Conservation (phyloP, 306 rosid species). For the Amphicarpaea edgeworthii region DNA sequence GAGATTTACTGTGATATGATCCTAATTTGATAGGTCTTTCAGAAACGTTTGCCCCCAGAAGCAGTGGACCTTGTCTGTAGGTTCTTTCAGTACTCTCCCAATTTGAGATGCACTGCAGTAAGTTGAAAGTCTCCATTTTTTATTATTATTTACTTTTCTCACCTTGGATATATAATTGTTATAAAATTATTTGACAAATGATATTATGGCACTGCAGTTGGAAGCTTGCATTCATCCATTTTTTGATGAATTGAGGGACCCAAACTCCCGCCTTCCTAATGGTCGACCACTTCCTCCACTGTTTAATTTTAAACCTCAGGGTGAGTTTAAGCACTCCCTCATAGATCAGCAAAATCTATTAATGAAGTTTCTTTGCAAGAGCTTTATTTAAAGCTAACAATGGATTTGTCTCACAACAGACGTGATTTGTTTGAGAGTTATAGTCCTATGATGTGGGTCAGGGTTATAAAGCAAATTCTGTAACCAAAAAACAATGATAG, state of each 20-base stretch:
- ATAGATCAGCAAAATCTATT: constrained; percentile 33
- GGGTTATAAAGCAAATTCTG: constrained; percentile 22
- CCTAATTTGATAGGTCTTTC: constrained; percentile 76
- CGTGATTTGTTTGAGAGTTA: background rate
- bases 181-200: background rate
- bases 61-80: constrained; percentile 99
- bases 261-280: constrained; percentile 91
- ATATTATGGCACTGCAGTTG: constrained; percentile 61
- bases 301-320: constrained; percentile 89
- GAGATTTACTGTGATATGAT: constrained; percentile 30
- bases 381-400: background rate
- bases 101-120: constrained; percentile 98
- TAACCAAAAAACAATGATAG: background rate
- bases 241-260: constrained; percentile 98
- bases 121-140: constrained; percentile 47
- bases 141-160: constrained; percentile 20
- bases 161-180: constrained; percentile 27
- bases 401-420: constrained; percentile 6
- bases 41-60: constrained; percentile 97
- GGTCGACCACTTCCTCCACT: constrained; percentile 99
- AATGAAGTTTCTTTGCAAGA: constrained; percentile 27
- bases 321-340: constrained; percentile 53
- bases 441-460: background rate
- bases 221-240: constrained; percentile 99
- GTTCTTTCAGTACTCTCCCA: constrained; percentile 98